These are phyloP conservation scores for Ceratocystis cubensis DNA, from an alignment of 2,329 filamentous ascomycete genomes.

Conservation along the genomic window DNA sequence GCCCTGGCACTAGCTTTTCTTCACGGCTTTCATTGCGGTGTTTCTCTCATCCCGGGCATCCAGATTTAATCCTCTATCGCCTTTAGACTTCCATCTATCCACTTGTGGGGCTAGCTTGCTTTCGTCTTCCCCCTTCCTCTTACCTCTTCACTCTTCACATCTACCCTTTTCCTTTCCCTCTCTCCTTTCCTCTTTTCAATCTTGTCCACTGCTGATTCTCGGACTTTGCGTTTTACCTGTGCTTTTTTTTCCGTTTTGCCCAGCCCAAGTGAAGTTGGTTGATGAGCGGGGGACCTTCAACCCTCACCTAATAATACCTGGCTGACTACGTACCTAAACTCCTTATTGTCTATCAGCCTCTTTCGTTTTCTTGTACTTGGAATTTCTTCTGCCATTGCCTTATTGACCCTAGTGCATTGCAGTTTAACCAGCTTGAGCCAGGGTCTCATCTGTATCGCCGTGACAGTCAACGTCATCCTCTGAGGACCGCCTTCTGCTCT, in stretches of 20 bases:
- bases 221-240: neutral
- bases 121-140: too few relatives aligned
- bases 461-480: neutral
- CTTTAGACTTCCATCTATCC: neutral
- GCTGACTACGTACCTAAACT: too few relatives aligned
- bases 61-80: neutral
- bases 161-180: neutral
- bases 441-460: neutral
- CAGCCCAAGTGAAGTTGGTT: neutral
- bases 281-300: neutral
- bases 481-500: neutral
- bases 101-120: neutral
- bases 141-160: neutral
- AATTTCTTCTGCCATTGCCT: neutral
- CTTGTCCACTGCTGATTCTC: neutral
- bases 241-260: neutral
- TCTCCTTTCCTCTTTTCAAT: neutral
- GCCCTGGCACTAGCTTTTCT: conserved; percentile 1
- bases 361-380: neutral
- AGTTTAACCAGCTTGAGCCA: neutral
- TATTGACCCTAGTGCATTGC: neutral
- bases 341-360: neutral
- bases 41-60: neutral
- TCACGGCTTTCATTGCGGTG: neutral
- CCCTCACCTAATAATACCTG: neutral